Evolutionary conservation across 768 basidiomycete species (phyloP).

Genomic region (Tulasnella sp.): DNA sequence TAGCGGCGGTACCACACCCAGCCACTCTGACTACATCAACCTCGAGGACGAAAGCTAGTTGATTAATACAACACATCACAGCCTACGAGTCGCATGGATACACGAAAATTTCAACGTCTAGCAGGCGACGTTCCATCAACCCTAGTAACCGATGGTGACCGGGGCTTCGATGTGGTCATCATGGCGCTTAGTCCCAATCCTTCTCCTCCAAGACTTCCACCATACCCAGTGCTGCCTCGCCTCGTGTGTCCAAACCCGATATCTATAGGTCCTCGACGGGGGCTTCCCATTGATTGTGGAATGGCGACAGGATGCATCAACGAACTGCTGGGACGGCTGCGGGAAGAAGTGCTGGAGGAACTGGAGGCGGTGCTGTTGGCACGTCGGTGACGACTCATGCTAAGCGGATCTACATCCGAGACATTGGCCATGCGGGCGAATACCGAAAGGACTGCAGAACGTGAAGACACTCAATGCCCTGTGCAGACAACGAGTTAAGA

Average conservation of each 20-base stretch:
- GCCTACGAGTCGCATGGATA: not conserved
- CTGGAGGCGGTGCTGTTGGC: constrained; percentile 31
- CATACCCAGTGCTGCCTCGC: not conserved
- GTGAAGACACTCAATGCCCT: not conserved
- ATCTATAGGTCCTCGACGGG: not conserved
- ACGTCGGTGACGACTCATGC: constrained; percentile 70
- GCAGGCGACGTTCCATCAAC: not conserved
- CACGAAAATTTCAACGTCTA: not conserved
- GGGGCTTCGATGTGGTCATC: not conserved
- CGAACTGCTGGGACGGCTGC: not conserved
- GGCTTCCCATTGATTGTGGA: not conserved
- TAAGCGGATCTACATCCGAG: constrained; percentile 64
- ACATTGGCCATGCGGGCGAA: constrained; percentile 71
- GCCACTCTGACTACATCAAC: not conserved
- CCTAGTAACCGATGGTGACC: not conserved
- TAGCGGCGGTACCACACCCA: not conserved
- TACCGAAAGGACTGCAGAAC: constrained; percentile 55
- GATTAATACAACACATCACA: not conserved
- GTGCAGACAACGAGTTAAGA: not conserved
- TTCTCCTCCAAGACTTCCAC: not conserved
- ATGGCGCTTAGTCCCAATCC: not conserved
- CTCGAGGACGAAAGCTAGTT: not conserved
- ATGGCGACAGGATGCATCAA: not conserved
- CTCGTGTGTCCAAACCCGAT: not conserved
- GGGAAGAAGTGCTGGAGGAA: constrained; percentile 12